A percentile compares a stretch with the other conserved stretches of the same genome.
Evolutionary conservation across 352 stramenopile species (phyloP).

Genomic region (Globisporangium middletonii): DNA sequence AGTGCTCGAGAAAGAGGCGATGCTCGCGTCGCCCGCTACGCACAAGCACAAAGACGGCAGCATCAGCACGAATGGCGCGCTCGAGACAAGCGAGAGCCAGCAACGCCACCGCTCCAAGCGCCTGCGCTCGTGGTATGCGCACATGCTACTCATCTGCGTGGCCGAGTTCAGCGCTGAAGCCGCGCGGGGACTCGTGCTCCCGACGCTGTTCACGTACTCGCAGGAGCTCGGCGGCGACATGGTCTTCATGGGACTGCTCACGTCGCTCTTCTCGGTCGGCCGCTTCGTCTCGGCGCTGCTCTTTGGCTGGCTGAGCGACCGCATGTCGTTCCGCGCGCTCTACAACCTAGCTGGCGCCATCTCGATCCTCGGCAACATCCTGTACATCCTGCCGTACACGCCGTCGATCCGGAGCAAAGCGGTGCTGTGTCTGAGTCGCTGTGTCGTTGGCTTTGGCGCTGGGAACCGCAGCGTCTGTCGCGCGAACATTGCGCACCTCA

Average conservation of each 20-base stretch:
- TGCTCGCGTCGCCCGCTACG: neutral
- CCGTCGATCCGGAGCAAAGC: slow-evolving; percentile 25
- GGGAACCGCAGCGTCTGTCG: slow-evolving; percentile 70
- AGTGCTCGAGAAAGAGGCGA: slow-evolving; percentile 6
- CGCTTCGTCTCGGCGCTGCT: slow-evolving; percentile 55
- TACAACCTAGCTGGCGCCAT: slow-evolving; percentile 40
- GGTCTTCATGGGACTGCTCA: slow-evolving; percentile 49
- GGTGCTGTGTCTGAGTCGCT: slow-evolving; percentile 46
- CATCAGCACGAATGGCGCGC: neutral
- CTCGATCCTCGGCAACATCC: slow-evolving; percentile 42
- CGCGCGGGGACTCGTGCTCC: slow-evolving; percentile 51
- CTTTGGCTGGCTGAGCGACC: slow-evolving; percentile 61
- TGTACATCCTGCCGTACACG: slow-evolving; percentile 53
- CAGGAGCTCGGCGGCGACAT: slow-evolving; percentile 51
- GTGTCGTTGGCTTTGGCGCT: slow-evolving; percentile 60
- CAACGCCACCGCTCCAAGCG: neutral
- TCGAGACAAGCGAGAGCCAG: neutral
- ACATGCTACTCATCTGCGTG: slow-evolving; percentile 52
- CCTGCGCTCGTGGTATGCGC: slow-evolving; percentile 37
- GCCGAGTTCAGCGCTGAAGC: slow-evolving; percentile 57
- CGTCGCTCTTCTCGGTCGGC: slow-evolving; percentile 53
- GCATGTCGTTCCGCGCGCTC: slow-evolving; percentile 46
- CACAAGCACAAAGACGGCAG: neutral
- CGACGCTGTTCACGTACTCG: slow-evolving; percentile 64
- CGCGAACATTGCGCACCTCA: slow-evolving; percentile 63